Percentiles rank a stretch among this genome's conserved stretches.
These are phyloP conservation scores for Aspergillus sclerotioniger DNA, from an alignment of 495 filamentous ascomycete species.

Conservation along the genomic window DNA sequence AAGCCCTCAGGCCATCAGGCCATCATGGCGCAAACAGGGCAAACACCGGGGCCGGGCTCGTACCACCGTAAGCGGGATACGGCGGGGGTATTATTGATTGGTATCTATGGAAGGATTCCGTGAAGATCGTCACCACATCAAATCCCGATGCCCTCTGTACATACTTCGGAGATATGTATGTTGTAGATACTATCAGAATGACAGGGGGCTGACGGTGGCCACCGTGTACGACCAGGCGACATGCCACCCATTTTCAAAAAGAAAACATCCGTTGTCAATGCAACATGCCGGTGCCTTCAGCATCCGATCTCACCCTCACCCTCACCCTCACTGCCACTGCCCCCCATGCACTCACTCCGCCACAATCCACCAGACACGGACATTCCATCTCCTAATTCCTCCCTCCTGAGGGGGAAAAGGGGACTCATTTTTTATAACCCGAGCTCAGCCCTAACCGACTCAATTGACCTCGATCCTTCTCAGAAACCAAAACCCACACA, in stretches of 20 bases:
- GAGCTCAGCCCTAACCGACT: background rate
- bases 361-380: background rate
- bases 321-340: background rate
- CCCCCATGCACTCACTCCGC: conserved; percentile 13
- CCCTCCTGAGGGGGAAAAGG: background rate
- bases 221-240: too few species aligned
- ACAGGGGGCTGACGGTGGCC: too few species aligned
- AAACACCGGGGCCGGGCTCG: background rate
- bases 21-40: conserved; percentile 10
- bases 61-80: background rate
- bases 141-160: too few species aligned
- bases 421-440: background rate
- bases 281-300: background rate
- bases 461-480: background rate
- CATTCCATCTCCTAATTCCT: background rate
- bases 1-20: conserved; percentile 3
- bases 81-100: too few species aligned
- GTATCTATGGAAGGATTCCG: too few species aligned
- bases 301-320: background rate
- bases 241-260: background rate
- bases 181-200: too few species aligned
- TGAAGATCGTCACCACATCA: too few species aligned
- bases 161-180: too few species aligned
- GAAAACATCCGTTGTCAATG: background rate
- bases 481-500: background rate